Evolutionary conservation across 192 early-diverging fungal genomes (phyloP), one percentile per base, ranked within the genome.

Genomic region (Podila verticillata): DNA sequence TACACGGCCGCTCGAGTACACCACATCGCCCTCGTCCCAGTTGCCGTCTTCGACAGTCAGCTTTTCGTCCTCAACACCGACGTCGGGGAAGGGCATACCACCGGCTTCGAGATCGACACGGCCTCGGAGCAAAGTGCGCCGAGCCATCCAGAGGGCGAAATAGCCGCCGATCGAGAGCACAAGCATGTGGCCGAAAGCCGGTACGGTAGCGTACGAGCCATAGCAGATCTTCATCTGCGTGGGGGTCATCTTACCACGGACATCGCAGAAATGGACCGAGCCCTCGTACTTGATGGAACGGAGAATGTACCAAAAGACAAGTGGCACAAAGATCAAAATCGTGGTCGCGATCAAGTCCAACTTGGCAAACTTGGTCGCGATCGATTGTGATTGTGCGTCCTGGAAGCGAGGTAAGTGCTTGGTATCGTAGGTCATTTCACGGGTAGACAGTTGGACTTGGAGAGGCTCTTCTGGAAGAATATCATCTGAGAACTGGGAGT

Each of bases 1-100:
- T 32, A 80, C 56, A 54, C 77, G 65, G 1, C 77, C 77, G 2
- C 12, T 24, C 34, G 77, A 80, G 36, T 66, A 80, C n/a, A 72
- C 77, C 4, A 80, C 77, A 68, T 80, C 77, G 26, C 77, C 77
- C 10, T 80, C 77, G 7, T 80, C 77, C 77, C 77, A 80, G 66
- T 80, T 80, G 15, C 77, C 77, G 22, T 80, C 77, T 48, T 80
- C 77, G 2, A 72, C 70, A 7, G 70, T 80, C 57, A 80, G 58
- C 4, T 72, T 48, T 30, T 80, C 70, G 35, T 80, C 77, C 48
- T 80, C 77, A 5, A 80, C 10, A 6, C 64, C 77, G 20, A 80
- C 57, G 3, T 72, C 61, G 0, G 77, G 77, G 39, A 72, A 80
- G 2, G 77, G 77, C 34, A 80, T 48, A 29, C 72, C 65, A 13